These are phyloP conservation scores for Nannochloris sp. DNA, from an alignment of 139 green algal genomes.

Conservation along the genomic window DNA sequence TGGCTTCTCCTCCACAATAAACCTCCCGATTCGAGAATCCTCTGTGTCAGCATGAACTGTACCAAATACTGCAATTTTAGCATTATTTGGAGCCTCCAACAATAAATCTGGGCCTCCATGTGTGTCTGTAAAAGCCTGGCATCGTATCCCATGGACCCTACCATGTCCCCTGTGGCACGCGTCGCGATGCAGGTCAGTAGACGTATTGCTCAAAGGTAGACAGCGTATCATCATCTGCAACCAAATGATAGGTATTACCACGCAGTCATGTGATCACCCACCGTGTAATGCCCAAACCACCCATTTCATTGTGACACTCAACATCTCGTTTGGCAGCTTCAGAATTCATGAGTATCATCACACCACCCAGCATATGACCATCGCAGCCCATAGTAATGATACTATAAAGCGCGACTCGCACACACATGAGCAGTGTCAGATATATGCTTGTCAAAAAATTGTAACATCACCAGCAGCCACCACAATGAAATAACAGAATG, in stretches of 20 bases:
- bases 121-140: not conserved
- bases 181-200: no score
- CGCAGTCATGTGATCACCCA: no score
- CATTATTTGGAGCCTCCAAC: slow-evolving; percentile 4
- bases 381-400: not conserved
- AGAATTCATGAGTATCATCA: not conserved
- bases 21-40: slow-evolving; percentile 16
- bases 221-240: no score
- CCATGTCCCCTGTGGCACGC: no score
- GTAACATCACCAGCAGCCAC: slow-evolving; percentile 6
- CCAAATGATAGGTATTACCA: no score
- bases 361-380: not conserved
- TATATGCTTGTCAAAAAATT: slow-evolving; percentile 42
- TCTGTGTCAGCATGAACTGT: slow-evolving; percentile 12
- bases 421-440: slow-evolving; percentile 5
- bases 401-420: not conserved
- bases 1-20: slow-evolving; percentile 34
- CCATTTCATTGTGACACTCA: no score
- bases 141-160: not conserved
- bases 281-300: no score
- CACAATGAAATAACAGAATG: not conserved
- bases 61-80: slow-evolving; percentile 30
- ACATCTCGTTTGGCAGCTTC: not conserved
- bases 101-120: not conserved
- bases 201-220: no score